These are phyloP conservation scores for Ganoderma lucidum DNA, from an alignment of 1,284 basidiomycete genomes.

Conservation along the genomic window DNA sequence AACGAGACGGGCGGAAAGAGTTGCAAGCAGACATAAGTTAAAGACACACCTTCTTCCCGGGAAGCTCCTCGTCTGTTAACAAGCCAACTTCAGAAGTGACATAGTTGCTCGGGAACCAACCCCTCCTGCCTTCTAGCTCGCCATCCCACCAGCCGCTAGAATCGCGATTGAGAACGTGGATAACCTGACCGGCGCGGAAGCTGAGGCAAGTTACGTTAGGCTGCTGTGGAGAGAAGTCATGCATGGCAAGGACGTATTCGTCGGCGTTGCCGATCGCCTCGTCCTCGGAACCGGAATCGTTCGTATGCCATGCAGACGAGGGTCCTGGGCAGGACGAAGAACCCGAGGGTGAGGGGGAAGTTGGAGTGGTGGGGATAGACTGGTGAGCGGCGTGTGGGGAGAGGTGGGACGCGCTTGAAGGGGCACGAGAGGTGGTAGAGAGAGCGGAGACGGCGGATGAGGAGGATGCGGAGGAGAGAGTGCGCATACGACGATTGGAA, in stretches of 20 bases:
- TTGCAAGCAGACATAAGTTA: neutral
- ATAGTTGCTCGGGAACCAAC: conserved; percentile 99
- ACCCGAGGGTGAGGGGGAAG: conserved; percentile 6
- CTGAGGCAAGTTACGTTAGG: conserved; percentile 85
- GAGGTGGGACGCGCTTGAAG: conserved; percentile 31
- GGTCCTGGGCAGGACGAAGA: conserved; percentile 10
- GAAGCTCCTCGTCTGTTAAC: conserved; percentile 60
- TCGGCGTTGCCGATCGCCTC: conserved; percentile 48
- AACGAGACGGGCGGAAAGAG: conserved; percentile 34
- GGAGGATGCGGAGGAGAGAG: conserved; percentile 39
- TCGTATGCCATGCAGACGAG: conserved; percentile 30
- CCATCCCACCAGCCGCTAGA: conserved; percentile 99
- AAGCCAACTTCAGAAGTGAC: conserved; percentile 69
- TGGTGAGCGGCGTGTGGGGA: conserved; percentile 23
- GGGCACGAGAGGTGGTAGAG: conserved; percentile 30
- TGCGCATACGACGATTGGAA: conserved; percentile 31
- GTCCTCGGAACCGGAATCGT: conserved; percentile 33
- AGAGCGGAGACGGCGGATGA: conserved; percentile 36
- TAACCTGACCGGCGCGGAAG: conserved; percentile 90
- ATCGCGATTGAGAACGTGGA: conserved; percentile 90
- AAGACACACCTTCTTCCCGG: conserved; percentile 46
- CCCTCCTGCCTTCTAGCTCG: conserved; percentile 84
- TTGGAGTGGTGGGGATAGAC: conserved; percentile 22
- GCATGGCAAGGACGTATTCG: conserved; percentile 86
- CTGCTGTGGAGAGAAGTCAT: conserved; percentile 82